Evolutionary conservation across 1,139 yeast species (phyloP).

Genomic region (Waltiozyma solani): DNA sequence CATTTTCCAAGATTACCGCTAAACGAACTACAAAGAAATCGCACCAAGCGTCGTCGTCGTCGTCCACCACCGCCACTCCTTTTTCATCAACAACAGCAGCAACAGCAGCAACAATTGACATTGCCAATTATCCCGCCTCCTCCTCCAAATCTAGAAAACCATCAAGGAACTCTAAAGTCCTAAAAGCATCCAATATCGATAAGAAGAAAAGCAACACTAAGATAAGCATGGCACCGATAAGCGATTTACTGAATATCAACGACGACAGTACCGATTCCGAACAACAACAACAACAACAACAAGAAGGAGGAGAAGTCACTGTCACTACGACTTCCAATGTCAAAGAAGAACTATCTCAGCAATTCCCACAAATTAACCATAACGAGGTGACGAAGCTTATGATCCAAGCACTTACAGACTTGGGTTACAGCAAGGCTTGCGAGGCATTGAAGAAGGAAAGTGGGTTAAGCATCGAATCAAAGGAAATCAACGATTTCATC

Average conservation of each 20-base stretch:
- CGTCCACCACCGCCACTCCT: neutral
- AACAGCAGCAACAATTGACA: neutral
- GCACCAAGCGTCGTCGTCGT: neutral
- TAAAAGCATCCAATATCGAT: neutral
- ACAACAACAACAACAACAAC: neutral
- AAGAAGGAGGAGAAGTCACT: neutral
- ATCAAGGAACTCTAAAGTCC: neutral
- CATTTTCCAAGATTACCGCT: neutral
- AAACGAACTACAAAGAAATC: neutral
- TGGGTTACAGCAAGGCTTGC: constrained; percentile 36
- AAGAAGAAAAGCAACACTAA: neutral
- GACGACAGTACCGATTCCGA: neutral
- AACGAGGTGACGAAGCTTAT: constrained; percentile 38
- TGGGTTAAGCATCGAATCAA: constrained; percentile 31
- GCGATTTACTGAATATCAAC: neutral
- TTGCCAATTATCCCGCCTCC: neutral
- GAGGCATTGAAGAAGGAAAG: constrained; percentile 28
- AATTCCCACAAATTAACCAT: constrained; percentile 21
- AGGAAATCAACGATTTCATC: constrained; percentile 30
- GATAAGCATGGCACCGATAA: neutral
- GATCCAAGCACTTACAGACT: constrained; percentile 37
- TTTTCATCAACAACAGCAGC: neutral
- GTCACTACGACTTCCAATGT: neutral
- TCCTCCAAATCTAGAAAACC: too few relatives aligned
- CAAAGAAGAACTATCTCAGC: neutral